Evolutionary conservation across 345 rosid genomes (phyloP), one percentile per base, ranked within the genome.

Genomic region (Melaleuca quinquenervia): DNA sequence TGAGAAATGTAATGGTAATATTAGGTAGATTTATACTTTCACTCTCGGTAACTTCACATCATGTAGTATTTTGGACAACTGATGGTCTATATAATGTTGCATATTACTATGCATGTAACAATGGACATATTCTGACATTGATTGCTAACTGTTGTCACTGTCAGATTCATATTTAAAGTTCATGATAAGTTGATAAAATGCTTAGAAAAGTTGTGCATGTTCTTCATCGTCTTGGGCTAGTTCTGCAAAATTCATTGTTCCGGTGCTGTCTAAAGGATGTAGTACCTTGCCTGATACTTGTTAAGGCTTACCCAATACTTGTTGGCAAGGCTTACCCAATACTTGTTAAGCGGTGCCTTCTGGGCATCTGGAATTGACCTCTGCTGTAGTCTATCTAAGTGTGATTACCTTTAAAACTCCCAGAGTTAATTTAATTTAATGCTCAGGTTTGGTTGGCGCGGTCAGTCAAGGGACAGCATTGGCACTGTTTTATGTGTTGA

Each of bases 401-500:
- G 80, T 44, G 27, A 36, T 82, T 82, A 50, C 56, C 56, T 87
- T 48, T 14, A 82, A 84, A 52, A 29, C 32, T 86, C 48, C 48
- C 80, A 85, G 83, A 26, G 56, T 44, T 64, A 27, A 27, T 84
- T 83, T 52, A 87, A 82, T 89, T 91, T 74, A n/a, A 11, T 91
- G 52, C 53, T 83, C 91, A 97, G 98, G 93, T 97, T 94, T 91
- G 99, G 97, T 27, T 97, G 97, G 98, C 96, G 98, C 82, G 96
- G 93, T 86, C 99, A 95, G 74, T 96, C 98, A 84, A 95, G 92
- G 82, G 98, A 97, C 84, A 95, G 98, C 90, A 91, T 96, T 32
- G 99, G 99, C 85, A 97, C 99, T 87, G 99, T 97, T 85, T 86
- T 97, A 85, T 96, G 98, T 86, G 98, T 97, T 87, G 99, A 96